Evolutionary conservation across 2,329 filamentous ascomycete genomes (phyloP), one percentile per base, ranked within the genome.

Genomic region (Neopestalotiopsis clavispora): DNA sequence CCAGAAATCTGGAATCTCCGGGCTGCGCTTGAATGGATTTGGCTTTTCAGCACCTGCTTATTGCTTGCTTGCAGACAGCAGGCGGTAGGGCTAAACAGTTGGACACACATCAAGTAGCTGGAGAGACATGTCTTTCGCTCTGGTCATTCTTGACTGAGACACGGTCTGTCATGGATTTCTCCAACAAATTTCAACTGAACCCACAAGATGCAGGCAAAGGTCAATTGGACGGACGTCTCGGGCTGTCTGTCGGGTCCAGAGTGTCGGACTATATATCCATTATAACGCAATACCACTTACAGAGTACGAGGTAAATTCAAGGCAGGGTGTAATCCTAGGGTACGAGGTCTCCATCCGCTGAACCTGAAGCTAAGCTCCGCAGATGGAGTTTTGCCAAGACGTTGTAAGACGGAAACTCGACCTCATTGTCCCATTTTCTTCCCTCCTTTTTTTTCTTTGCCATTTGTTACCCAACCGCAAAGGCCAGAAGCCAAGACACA

Each of bases 391-490:
- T 34, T 62, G 59, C 59, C 59, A 62, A 62, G 59, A 40, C 59
- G 30, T 62, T 20, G 14, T 40, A 62, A 7, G 32, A 34, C 59
- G 28, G 59, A 17, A 52, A 62, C 17, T 34, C 57, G 57, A 59
- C 57, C 30, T 34, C 57, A 23, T 40, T 62, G 45, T 52, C 34
- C 59, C 40, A 34, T 40, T 34, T 32, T 62, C 59, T 20, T 28
- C 13, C 57, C 30, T 59, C 57, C 57, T 30, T n/a, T 59, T 59
- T 34, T 59, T 59, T 32, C 59, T 62, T 62, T 28, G 23, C 23
- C 23, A 28, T 28, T 40, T 34, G n/a, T 62, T 38, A 34, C 32
- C 32, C 30, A 34, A 17, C 45, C 45, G 45, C 45, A 52, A n/a
- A n/a, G 20, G 5, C 45, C 45, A 52, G 17, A 52, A 17, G 17